phyloP scores from a whole-genome alignment of 202 grass and related monocot species.

The Setaria italica region DNA sequence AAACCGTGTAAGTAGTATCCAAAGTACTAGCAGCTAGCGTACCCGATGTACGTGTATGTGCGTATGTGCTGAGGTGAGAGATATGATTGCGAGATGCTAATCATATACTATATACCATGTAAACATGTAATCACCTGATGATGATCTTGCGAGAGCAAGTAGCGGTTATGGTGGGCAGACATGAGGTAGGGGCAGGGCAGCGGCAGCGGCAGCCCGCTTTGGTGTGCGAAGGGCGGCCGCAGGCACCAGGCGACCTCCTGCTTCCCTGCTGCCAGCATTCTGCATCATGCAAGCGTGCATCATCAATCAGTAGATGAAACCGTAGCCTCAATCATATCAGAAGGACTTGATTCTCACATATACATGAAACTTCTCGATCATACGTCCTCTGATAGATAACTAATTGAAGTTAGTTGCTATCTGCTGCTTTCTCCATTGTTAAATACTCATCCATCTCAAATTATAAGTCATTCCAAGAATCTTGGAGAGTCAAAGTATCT shows the following conservation, averaged over 20 bases:
- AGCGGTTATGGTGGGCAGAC: conserved; percentile 48
- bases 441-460: too few species aligned
- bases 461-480: too few species aligned
- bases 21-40: background rate
- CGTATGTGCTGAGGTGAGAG: background rate
- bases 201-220: conserved; percentile 33
- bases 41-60: background rate
- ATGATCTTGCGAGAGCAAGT: conserved; percentile 46
- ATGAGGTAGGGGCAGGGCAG: conserved; percentile 56
- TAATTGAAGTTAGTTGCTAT: too few species aligned
- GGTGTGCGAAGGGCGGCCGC: conserved; percentile 24
- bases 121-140: conserved; percentile 30
- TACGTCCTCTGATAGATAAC: too few species aligned
- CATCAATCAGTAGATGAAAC: too few species aligned
- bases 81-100: background rate
- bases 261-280: conserved; percentile 24
- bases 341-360: background rate
- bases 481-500: too few species aligned
- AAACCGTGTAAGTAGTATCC: background rate
- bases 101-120: background rate
- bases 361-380: background rate
- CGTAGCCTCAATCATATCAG: background rate
- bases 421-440: too few species aligned
- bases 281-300: conserved; percentile 26
- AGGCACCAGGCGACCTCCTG: conserved; percentile 24